A percentile compares a stretch with the other conserved stretches of the same genome.
Evolutionary conservation across 805 yeast species (phyloP).

Genomic region (Saccharomyces kudriavzevii): DNA sequence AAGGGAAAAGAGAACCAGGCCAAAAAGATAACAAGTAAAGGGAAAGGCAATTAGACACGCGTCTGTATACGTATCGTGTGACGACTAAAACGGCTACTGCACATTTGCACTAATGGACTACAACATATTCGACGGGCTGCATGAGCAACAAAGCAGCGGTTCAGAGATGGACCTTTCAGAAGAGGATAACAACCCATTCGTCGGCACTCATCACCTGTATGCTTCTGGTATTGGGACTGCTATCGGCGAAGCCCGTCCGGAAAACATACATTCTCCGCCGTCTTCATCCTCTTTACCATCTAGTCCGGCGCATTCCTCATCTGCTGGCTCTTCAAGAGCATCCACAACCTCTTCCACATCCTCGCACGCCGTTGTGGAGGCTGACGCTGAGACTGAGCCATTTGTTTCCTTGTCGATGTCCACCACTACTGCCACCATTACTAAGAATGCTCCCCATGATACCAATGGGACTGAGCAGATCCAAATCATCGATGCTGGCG

Average conservation of each 20-base stretch:
- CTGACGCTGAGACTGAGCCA: constrained; percentile 13
- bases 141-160: background rate
- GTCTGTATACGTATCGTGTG: background rate
- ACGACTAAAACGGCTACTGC: background rate
- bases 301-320: background rate
- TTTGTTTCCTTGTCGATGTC: constrained; percentile 25
- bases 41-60: background rate
- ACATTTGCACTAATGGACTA: background rate
- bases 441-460: background rate
- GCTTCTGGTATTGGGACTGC: constrained; percentile 32
- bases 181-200: constrained; percentile 35
- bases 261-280: background rate
- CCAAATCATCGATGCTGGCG: constrained; percentile 72
- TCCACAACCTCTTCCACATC: background rate
- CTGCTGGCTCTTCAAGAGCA: background rate
- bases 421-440: constrained; percentile 14
- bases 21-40: background rate
- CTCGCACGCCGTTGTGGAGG: background rate
- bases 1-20: background rate
- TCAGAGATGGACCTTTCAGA: constrained; percentile 9
- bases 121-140: background rate
- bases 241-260: background rate
- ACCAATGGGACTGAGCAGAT: constrained; percentile 17
- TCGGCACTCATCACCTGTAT: constrained; percentile 32
- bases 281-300: background rate